Evolutionary conservation across 2,329 filamentous ascomycete genomes (phyloP).

Genomic region (Phialemoniopsis sp.): DNA sequence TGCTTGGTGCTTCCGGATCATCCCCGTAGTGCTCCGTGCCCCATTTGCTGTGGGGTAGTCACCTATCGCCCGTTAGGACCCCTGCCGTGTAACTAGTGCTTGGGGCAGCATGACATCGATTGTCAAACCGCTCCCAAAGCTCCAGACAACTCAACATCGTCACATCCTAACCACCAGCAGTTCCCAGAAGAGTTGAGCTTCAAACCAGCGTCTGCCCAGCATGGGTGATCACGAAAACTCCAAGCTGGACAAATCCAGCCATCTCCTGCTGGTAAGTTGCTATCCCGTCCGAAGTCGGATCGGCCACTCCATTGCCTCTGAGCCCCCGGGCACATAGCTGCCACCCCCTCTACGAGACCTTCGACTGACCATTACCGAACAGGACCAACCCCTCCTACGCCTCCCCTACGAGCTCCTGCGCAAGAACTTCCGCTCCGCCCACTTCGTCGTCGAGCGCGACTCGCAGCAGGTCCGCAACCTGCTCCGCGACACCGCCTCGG

Average conservation of each 20-base stretch:
- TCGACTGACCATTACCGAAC: neutral
- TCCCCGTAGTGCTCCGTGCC: too few species aligned
- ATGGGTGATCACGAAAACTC: slow-evolving; percentile 61
- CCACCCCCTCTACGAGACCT: too few species aligned
- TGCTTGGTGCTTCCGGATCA: too few species aligned
- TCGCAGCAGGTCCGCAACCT: slow-evolving; percentile 57
- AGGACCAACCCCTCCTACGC: slow-evolving; percentile 93
- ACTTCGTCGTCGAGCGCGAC: slow-evolving; percentile 71
- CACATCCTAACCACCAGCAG: neutral
- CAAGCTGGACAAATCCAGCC: slow-evolving; percentile 69
- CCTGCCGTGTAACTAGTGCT: too few species aligned
- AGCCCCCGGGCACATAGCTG: too few species aligned
- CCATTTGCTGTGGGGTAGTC: too few species aligned
- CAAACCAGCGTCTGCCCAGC: slow-evolving; percentile 9
- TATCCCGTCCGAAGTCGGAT: neutral
- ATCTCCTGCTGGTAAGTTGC: slow-evolving; percentile 64
- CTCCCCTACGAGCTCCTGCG: slow-evolving; percentile 89
- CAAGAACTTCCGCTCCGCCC: slow-evolving; percentile 88
- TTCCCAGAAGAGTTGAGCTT: neutral
- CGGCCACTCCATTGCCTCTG: neutral
- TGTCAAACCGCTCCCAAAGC: too few species aligned
- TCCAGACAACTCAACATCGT: neutral
- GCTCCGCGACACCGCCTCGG: slow-evolving; percentile 61
- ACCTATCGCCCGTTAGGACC: too few species aligned
- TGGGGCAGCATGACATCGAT: too few species aligned